These are phyloP conservation scores for Magnusiomyces tetraspermus DNA, from an alignment of 1,139 yeast genomes.

Conservation along the genomic window DNA sequence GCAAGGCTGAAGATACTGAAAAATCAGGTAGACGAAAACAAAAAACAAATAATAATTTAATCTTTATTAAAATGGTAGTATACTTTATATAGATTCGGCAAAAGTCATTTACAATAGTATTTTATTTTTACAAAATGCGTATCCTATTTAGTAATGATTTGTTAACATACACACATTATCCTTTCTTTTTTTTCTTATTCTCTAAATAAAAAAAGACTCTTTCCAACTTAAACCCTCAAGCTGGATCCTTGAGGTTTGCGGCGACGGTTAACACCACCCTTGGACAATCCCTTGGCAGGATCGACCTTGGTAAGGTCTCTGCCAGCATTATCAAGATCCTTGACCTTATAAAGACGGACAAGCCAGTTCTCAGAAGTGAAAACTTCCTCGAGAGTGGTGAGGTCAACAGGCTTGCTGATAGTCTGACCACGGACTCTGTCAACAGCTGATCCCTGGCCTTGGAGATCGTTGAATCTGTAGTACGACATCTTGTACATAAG, in stretches of 20 bases:
- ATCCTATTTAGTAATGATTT: too few species aligned
- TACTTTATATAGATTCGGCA: too few species aligned
- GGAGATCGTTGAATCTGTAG: conserved; percentile 71
- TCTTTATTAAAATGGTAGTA: too few species aligned
- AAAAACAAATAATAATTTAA: too few species aligned
- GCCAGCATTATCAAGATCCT: conserved; percentile 80
- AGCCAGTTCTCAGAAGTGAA: conserved; percentile 96
- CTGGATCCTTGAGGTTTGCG: conserved; percentile 3
- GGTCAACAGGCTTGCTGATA: conserved; percentile 44
- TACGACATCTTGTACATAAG: conserved; percentile 93
- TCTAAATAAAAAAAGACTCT: too few species aligned
- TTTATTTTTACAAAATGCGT: too few species aligned
- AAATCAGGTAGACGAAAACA: too few species aligned
- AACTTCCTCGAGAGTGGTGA: conserved; percentile 83
- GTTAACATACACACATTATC: too few species aligned
- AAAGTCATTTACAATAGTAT: too few species aligned
- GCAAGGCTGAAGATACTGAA: not conserved
- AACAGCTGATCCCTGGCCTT: conserved; percentile 50
- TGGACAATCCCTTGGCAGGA: conserved; percentile 4
- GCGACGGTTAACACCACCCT: not conserved
- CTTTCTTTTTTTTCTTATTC: too few species aligned
- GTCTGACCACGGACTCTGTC: conserved; percentile 88
- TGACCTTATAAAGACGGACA: conserved; percentile 88
- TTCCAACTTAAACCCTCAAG: not conserved
- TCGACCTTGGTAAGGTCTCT: conserved; percentile 40